phyloP scores from a whole-genome alignment of 306 rosid species.

The Medicago ruthenica region DNA sequence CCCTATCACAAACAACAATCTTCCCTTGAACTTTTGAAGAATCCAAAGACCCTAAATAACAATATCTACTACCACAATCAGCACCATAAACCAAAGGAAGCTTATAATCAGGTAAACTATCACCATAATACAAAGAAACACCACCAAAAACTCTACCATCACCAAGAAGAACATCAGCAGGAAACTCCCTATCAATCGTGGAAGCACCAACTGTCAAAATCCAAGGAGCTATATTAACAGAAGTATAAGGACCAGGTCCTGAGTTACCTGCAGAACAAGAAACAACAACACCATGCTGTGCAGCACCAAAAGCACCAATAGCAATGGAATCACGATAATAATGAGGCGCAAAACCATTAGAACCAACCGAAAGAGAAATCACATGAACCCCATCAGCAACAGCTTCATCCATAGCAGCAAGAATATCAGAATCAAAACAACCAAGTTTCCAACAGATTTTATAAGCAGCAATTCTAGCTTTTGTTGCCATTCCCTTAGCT shows the following conservation, averaged over 20 bases:
- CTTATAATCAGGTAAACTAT: slow-evolving; percentile 49
- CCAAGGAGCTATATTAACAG: slow-evolving; percentile 92
- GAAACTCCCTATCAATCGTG: slow-evolving; percentile 81
- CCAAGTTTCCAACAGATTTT: slow-evolving; percentile 84
- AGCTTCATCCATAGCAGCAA: slow-evolving; percentile 96
- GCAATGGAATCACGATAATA: slow-evolving; percentile 81
- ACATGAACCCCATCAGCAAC: slow-evolving; percentile 76
- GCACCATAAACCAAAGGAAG: slow-evolving; percentile 70
- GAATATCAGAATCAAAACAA: slow-evolving; percentile 84
- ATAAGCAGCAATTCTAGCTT: slow-evolving; percentile 82
- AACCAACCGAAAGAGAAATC: slow-evolving; percentile 87
- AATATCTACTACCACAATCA: slow-evolving; percentile 65
- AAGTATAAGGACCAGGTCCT: slow-evolving; percentile 71
- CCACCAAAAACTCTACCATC: slow-evolving; percentile 63
- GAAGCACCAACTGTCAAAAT: slow-evolving; percentile 90
- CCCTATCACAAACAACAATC: slow-evolving; percentile 89
- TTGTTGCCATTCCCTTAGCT: slow-evolving; percentile 90
- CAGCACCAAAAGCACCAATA: slow-evolving; percentile 75
- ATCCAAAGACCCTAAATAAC: slow-evolving; percentile 51
- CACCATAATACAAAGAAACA: slow-evolving; percentile 76
- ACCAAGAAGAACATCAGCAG: slow-evolving; percentile 72
- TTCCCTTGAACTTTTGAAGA: slow-evolving; percentile 67
- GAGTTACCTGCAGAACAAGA: slow-evolving; percentile 88
- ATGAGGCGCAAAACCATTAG: slow-evolving; percentile 57
- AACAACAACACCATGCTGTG: slow-evolving; percentile 68